Base-by-base conservation (phyloP, 148 eudicot genomes). In the Diospyros lotus region DNA sequence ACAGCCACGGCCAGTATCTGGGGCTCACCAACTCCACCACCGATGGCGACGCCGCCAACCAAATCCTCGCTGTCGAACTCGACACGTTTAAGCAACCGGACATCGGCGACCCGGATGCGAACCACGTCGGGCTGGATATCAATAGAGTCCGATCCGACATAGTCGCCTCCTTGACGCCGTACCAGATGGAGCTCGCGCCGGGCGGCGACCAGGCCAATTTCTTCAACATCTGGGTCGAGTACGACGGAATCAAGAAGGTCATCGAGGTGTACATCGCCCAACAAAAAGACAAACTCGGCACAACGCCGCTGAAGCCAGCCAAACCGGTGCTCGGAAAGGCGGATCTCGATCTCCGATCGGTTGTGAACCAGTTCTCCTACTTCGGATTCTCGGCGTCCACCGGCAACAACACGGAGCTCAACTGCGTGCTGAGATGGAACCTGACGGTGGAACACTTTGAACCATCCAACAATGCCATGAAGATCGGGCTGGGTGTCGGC, bases 341-440 rank as follows among this genome's bases (percentile, higher is more conserved):
- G 0, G 68, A 70, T 18, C 70, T 94, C 6, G 87, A 94, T 62
- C 83, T 94, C n/a, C 83, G 76, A 53, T 8, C 42, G 1, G 73
- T 81, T 3, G 89, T 94, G 0, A 65, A 70, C 38, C 81, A 81
- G 78, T 4, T 76, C 9, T 89, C 96, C 0, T 94, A 92, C 65
- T 90, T 94, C 69, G 98, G 98, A 8, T 94, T 94, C 61, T 82
- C 98, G 1, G 98, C 91, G 0, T 85, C 97, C 0, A 94, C 98
- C 0, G 90, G 98, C 41, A 77, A 28, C 8, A 42, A 52, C 1
- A 68, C 64, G 1, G 82, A 94, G 84, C 82, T 94, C 15, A 92
- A 94, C 79, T 94, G 98, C 55, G 89, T 94, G 0, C 72, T 86
- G 48, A 78, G 89, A 78, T 94, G 98, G 98, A 94, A 94, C 51